Base-by-base conservation (phyloP, 2,329 filamentous ascomycete species). In the Epichloe festucae region DNA sequence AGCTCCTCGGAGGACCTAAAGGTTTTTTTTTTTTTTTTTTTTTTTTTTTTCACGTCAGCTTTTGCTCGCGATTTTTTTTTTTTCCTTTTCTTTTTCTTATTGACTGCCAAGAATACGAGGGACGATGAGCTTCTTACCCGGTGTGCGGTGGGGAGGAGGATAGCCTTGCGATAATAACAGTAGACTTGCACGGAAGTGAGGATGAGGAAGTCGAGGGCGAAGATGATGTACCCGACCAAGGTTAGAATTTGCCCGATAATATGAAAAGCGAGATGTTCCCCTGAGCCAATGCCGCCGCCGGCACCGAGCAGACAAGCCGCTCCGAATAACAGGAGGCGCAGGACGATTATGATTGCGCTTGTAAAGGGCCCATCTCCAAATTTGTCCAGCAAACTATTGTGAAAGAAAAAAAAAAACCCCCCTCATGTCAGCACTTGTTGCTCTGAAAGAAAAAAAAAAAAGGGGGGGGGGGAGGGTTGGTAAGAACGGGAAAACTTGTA, bases 161-260 rank as follows among this genome's bases (percentile, higher is more conserved):
- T 53, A 2, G 52, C n/a, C 23, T 49, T 51, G 41, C 54, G 55
- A 21, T 5, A 19, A 19, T 50, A 54, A 14, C 57, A 59, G 51
- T 53, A 56, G 1, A 54, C 11, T 45, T 59, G 54, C 52, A 59
- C 53, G 17, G 40, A 46, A 6, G 54, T 54, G 27, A 60, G 55
- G 3, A 55, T 43, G 3, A 41, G 39, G 5, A 59, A 57, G 27
- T 58, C 50, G 15, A 53, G 50, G 17, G 56, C 54, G 11, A 60
- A 57, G n/a, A 60, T 31, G 38, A 60, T 52, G 44, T 61, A 61
- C 6, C 59, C 59, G 19, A 52, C 53, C 4, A 60, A 53, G 7
- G 57, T 57, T 11, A 61, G 56, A 1, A 40, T 50, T n/a, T 55
- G 57, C 23, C 55, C 52, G 27, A 50, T 23, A 36, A 46, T 10